Conservation (phyloP, 2,329 filamentous ascomycete genomes). For the Paracorniculantispora psalliotae region DNA sequence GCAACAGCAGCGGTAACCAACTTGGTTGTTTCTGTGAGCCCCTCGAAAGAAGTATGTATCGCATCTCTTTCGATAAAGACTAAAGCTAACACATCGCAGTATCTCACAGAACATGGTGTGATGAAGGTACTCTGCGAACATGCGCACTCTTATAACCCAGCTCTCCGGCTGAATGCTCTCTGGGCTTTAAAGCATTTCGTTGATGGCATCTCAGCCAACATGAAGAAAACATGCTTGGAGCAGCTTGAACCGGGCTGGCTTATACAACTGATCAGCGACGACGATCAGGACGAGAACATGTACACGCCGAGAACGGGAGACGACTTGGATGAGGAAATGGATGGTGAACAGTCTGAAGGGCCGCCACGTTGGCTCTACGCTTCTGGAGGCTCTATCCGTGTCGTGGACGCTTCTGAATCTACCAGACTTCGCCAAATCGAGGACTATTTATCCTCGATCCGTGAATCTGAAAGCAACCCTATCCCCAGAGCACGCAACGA, state of each 20-base stretch:
- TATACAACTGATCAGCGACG: constrained; percentile 67
- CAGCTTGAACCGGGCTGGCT: constrained; percentile 77
- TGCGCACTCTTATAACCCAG: constrained; percentile 74
- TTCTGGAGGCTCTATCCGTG: constrained; percentile 26
- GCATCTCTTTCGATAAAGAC: constrained; percentile 8
- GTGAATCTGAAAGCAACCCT: constrained; percentile 65
- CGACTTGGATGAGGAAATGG: constrained; percentile 54
- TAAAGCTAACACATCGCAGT: constrained; percentile 39
- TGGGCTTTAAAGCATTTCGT: constrained; percentile 95
- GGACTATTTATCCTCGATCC: constrained; percentile 44
- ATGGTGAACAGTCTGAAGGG: constrained; percentile 48
- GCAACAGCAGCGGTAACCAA: constrained; percentile 83
- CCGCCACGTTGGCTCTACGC: constrained; percentile 33
- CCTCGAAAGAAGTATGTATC: constrained; percentile 73
- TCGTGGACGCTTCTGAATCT: constrained; percentile 33
- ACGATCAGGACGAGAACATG: constrained; percentile 50
- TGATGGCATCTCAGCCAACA: constrained; percentile 61
- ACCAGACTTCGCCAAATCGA: constrained; percentile 45
- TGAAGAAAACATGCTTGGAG: constrained; percentile 74
- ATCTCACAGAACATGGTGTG: constrained; percentile 68
- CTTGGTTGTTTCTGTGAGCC: constrained; percentile 80
- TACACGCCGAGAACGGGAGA: constrained; percentile 35
- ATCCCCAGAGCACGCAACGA: constrained; percentile 66
- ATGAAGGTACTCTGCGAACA: constrained; percentile 76
- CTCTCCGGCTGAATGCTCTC: constrained; percentile 75